Conservation (phyloP, 2,329 filamentous ascomycete species). For the Talaromyces sp. region DNA sequence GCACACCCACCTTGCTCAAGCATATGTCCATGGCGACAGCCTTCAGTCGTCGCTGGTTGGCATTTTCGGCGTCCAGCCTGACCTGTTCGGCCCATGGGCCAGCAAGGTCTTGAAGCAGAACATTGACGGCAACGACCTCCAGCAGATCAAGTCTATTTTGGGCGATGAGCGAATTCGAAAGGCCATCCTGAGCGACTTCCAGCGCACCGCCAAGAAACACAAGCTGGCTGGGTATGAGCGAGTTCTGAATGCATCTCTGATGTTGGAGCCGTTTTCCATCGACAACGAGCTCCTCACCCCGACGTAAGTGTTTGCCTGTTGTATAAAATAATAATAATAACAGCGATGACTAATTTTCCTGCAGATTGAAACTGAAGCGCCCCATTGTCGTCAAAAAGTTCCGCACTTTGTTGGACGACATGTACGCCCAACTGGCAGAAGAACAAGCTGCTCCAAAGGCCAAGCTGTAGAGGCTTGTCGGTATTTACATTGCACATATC, state of each 20-base stretch:
- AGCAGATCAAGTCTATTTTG: constrained; percentile 63
- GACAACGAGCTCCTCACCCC: constrained; percentile 74
- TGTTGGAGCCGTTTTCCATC: constrained; percentile 84
- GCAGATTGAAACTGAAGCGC: constrained; percentile 66
- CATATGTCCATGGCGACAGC: constrained; percentile 87
- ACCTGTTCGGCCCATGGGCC: constrained; percentile 75
- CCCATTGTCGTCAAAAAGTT: constrained; percentile 62
- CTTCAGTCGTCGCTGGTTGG: constrained; percentile 76
- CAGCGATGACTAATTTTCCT: not conserved
- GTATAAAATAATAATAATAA: not conserved
- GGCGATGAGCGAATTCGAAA: constrained; percentile 66
- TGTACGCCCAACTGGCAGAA: constrained; percentile 55
- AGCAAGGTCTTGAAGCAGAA: constrained; percentile 67
- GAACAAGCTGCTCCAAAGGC: constrained; percentile 34
- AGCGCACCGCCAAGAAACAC: constrained; percentile 71
- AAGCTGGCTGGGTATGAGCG: constrained; percentile 92
- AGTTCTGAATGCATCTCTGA: constrained; percentile 68
- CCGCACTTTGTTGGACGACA: constrained; percentile 53
- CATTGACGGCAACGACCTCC: constrained; percentile 61
- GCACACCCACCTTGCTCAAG: constrained; percentile 70
- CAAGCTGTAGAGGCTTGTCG: constrained; percentile 19
- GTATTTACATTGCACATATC: not conserved
- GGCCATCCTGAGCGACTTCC: constrained; percentile 73
- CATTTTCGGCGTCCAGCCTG: constrained; percentile 83
- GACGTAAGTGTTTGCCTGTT: constrained; percentile 33